phyloP scores from a whole-genome alignment of 2,329 filamentous ascomycete species.

The Parascedosporium putredinis region DNA sequence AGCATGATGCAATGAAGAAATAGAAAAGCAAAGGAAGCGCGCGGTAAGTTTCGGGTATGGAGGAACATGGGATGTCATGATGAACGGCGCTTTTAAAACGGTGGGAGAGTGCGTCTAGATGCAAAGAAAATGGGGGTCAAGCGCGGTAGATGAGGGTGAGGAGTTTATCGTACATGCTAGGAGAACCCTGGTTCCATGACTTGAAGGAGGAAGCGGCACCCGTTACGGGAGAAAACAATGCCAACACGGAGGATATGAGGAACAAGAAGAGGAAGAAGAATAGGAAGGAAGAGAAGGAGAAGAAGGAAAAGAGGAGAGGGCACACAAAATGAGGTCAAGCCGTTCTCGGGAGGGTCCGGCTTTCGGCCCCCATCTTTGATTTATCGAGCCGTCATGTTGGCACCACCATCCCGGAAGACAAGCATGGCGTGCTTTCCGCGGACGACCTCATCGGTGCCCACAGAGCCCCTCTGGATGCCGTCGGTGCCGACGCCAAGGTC shows the following conservation, averaged over 20 bases:
- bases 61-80: neutral
- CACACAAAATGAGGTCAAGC: too few relatives aligned
- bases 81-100: neutral
- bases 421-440: conserved; percentile 38
- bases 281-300: neutral
- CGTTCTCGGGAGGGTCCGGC: too few relatives aligned
- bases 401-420: conserved; percentile 34
- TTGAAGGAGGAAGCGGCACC: neutral
- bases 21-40: too few relatives aligned
- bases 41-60: neutral
- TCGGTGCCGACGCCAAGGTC: conserved; percentile 36
- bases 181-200: neutral
- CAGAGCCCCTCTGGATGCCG: conserved; percentile 13
- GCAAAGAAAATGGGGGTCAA: neutral
- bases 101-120: neutral
- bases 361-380: neutral
- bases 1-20: neutral
- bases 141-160: neutral
- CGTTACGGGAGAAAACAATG: neutral
- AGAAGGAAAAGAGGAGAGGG: neutral
- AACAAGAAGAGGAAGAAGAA: neutral
- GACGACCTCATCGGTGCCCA: conserved; percentile 24
- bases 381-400: conserved; percentile 22
- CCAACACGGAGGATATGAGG: neutral
- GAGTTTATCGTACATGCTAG: neutral